Evolutionary conservation across 2,329 filamentous ascomycete genomes (phyloP).

Genomic region (Mycogone perniciosa): DNA sequence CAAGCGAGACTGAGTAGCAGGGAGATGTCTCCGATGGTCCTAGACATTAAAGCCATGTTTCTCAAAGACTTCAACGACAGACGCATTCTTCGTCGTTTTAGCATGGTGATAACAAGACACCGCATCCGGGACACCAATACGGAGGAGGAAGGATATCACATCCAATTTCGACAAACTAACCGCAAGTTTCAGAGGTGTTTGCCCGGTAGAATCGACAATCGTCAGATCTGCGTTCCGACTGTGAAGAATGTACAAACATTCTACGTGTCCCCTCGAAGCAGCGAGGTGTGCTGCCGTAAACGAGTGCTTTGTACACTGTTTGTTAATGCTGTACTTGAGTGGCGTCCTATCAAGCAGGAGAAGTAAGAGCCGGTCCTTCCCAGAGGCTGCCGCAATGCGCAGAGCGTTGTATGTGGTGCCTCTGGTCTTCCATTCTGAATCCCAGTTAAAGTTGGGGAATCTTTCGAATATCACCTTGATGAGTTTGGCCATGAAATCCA

Average conservation of each 20-base stretch:
- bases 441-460: background rate
- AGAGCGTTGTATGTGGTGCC: background rate
- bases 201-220: no score
- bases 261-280: background rate
- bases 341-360: background rate
- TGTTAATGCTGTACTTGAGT: background rate
- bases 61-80: no score
- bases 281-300: background rate
- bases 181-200: no score
- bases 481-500: background rate
- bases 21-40: no score
- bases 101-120: no score
- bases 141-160: no score
- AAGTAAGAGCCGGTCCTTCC: background rate
- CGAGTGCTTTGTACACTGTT: background rate
- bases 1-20: no score
- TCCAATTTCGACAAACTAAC: no score
- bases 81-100: no score
- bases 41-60: no score
- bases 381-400: background rate
- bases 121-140: no score
- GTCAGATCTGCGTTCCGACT: no score
- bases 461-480: background rate
- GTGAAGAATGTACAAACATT: background rate
- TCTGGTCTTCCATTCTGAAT: background rate